Evolutionary conservation across 495 filamentous ascomycete species (phyloP).

Genomic region (Aspergillus conjunctus): DNA sequence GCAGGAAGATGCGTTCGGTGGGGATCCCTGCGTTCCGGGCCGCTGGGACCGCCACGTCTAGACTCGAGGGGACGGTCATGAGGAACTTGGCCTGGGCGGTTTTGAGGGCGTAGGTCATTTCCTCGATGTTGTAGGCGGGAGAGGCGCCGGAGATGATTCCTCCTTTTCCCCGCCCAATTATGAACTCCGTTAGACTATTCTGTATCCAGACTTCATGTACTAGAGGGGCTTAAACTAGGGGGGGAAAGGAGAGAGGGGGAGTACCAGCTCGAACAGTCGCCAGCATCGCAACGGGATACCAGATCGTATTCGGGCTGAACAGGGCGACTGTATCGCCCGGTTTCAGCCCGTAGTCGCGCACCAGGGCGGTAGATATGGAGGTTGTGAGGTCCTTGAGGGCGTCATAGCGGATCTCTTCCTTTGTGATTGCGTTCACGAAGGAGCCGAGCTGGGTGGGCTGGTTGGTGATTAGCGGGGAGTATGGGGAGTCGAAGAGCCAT

Average conservation of each 20-base stretch:
- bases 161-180: slow-evolving; percentile 24
- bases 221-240: not conserved
- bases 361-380: slow-evolving; percentile 58
- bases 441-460: slow-evolving; percentile 44
- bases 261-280: slow-evolving; percentile 47
- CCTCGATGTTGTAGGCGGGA: slow-evolving; percentile 62
- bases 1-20: slow-evolving; percentile 51
- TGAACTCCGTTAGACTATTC: too few species aligned
- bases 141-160: slow-evolving; percentile 58
- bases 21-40: slow-evolving; percentile 56
- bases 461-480: slow-evolving; percentile 43
- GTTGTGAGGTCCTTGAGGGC: slow-evolving; percentile 54
- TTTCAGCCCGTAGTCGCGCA: slow-evolving; percentile 50
- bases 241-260: not conserved
- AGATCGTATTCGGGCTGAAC: slow-evolving; percentile 60
- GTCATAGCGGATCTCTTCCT: slow-evolving; percentile 55
- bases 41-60: slow-evolving; percentile 53
- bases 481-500: slow-evolving; percentile 59
- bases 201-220: not conserved
- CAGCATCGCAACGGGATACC: slow-evolving; percentile 63
- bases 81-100: slow-evolving; percentile 56
- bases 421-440: slow-evolving; percentile 57
- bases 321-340: slow-evolving; percentile 54
- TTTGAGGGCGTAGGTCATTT: slow-evolving; percentile 63
- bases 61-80: slow-evolving; percentile 53